phyloP scores from a whole-genome alignment of 352 stramenopile species.

The Paralagenidium karlingii region DNA sequence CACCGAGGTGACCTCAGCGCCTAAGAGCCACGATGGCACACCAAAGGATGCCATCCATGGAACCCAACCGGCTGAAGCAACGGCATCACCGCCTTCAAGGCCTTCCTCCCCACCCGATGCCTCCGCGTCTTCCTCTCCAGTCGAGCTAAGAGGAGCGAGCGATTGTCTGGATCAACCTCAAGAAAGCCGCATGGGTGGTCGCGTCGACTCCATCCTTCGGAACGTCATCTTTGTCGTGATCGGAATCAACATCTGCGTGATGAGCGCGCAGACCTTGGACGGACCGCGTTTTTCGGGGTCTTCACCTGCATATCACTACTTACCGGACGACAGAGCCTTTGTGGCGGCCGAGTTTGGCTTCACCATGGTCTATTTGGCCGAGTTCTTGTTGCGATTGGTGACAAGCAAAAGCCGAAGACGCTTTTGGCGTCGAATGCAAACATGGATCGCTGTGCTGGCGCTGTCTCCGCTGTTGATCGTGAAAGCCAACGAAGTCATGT shows the following conservation, averaged over 20 bases:
- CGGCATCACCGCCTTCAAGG: too few species aligned
- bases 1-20: too few species aligned
- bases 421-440: conserved; percentile 23
- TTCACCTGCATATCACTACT: conserved; percentile 39
- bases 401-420: conserved; percentile 14
- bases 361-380: conserved; percentile 35
- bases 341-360: conserved; percentile 21
- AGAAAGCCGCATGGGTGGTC: too few species aligned
- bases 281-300: conserved; percentile 32
- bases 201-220: too few species aligned
- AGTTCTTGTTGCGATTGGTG: conserved; percentile 27
- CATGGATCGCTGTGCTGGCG: conserved; percentile 38
- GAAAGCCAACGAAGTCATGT: conserved; percentile 1
- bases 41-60: too few species aligned
- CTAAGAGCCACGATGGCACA: too few species aligned
- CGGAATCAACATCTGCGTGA: conserved; percentile 21
- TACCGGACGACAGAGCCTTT: conserved; percentile 24
- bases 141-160: too few species aligned
- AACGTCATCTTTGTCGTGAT: conserved; percentile 46
- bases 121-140: too few species aligned
- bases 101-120: too few species aligned
- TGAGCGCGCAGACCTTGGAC: conserved; percentile 51
- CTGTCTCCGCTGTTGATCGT: conserved; percentile 26
- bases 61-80: too few species aligned
- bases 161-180: too few species aligned